A percentile compares a stretch with the other conserved stretches of the same genome.
phyloP scores from a whole-genome alignment of 2,329 filamentous ascomycete genomes.

The Pseudogymnoascus sp. region DNA sequence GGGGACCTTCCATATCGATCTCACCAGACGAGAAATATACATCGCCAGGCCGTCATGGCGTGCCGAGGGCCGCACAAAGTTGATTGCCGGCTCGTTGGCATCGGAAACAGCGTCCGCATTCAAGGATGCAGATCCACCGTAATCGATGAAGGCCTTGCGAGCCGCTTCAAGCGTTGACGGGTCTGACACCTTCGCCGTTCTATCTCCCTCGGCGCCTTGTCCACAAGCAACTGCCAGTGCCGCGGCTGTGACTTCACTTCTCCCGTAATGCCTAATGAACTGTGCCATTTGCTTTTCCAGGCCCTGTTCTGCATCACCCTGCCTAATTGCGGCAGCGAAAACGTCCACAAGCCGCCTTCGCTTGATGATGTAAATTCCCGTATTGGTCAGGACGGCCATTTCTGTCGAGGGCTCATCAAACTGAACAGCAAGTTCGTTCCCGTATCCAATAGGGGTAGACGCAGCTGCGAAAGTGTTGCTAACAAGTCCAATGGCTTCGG shows the following conservation, averaged over 20 bases:
- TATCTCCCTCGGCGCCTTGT: constrained; percentile 74
- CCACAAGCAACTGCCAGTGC: constrained; percentile 92
- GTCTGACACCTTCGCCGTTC: constrained; percentile 65
- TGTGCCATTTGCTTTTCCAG: constrained; percentile 73
- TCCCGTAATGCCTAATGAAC: constrained; percentile 79
- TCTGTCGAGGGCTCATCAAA: constrained; percentile 78
- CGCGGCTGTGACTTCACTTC: constrained; percentile 80
- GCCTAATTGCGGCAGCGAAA: constrained; percentile 74
- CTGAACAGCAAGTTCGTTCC: constrained; percentile 93
- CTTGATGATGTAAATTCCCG: constrained; percentile 78
- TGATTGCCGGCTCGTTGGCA: constrained; percentile 56
- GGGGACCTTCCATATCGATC: constrained; percentile 76
- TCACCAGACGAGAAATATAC: constrained; percentile 80
- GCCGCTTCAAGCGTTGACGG: constrained; percentile 80
- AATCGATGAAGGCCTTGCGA: constrained; percentile 81
- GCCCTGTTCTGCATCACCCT: constrained; percentile 66
- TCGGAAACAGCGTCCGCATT: constrained; percentile 66
- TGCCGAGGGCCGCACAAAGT: constrained; percentile 79
- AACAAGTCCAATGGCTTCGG: constrained; percentile 71
- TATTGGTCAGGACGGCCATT: constrained; percentile 85
- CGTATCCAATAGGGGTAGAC: constrained; percentile 66
- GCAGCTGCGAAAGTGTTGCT: constrained; percentile 65
- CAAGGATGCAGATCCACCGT: constrained; percentile 77
- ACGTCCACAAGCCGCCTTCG: constrained; percentile 82
- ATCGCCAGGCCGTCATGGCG: constrained; percentile 81